Conservation (phyloP, 2,329 filamentous ascomycete species). For the Penicillium frequentans region DNA sequence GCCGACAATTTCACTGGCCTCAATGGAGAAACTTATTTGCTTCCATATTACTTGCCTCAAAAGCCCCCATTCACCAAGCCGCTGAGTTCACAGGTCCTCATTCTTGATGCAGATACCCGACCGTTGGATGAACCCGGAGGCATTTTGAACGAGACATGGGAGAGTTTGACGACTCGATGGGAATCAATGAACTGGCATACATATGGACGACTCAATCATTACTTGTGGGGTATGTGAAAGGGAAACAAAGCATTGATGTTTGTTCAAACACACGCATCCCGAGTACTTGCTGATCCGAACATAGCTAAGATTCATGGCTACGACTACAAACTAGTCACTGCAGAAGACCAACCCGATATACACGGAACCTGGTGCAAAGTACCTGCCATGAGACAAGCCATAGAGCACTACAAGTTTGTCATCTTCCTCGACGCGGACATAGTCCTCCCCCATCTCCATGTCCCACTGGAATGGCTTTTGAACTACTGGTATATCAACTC, state of each 20-base stretch:
- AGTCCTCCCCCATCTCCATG: constrained; percentile 42
- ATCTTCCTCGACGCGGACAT: constrained; percentile 50
- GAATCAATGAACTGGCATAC: constrained; percentile 4
- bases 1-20: constrained; percentile 1
- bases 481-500: constrained; percentile 47
- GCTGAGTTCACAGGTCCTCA: constrained; percentile 12
- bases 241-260: background rate
- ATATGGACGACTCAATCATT: constrained; percentile 39
- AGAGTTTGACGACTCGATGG: background rate
- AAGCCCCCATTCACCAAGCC: constrained; percentile 3
- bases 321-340: constrained; percentile 50
- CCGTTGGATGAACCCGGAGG: constrained; percentile 9
- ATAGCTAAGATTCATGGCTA: constrained; percentile 50
- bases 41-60: background rate
- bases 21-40: background rate
- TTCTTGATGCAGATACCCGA: constrained; percentile 18
- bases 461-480: constrained; percentile 52
- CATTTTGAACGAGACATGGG: constrained; percentile 9
- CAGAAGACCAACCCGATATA: constrained; percentile 41
- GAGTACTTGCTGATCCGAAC: background rate
- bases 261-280: background rate
- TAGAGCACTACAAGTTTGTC: constrained; percentile 44
- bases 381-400: constrained; percentile 38
- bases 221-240: constrained; percentile 33
- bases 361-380: constrained; percentile 51